Evolutionary conservation across 306 rosid species (phyloP), one percentile per base, ranked within the genome.

Genomic region (Prunus salicina): DNA sequence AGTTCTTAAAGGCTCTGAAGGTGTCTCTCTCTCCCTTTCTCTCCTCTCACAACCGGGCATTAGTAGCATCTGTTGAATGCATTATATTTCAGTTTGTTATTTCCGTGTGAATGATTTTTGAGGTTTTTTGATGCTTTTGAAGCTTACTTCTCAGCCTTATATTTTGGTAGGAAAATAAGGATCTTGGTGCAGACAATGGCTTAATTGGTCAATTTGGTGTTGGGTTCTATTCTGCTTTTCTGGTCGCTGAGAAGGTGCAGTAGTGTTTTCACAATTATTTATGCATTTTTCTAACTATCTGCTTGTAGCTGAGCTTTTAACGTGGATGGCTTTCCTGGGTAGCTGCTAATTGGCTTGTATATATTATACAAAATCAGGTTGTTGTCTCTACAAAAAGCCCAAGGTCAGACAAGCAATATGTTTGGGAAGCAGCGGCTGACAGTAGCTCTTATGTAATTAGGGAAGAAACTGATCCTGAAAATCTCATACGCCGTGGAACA

Each of bases 171-270:
- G 99, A 96, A 80, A 96, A 96, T 72, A 82, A 96, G 84, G 99
- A 96, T 38, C 57, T 86, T 32, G 98, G 97, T 52, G 97, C 97
- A 34, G 99, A 96, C 82, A 96, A 88, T 71, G 69, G 91, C 73
- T 87, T 96, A 89, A 93, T 93, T 49, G 99, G 99, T 76, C 99
- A 93, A 84, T 96, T 96, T 82, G 98, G 98, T 83, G 99, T 96
- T 60, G 99, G 99, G 2, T 96, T 96, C 87, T 96, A 96, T 89
- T 91, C 98, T 13, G 89, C 98, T 64, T 96, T 96, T 84, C 99
- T 96, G 82, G 99, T 96, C 79, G 97, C 99, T 74, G 96, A 93
- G 72, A 91, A 83, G 99, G 98, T 93, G 65, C 18, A 4, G 18
- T 67, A n/a, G 78, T 43, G 72, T 72, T 77, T 78, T 68, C 14